These are phyloP conservation scores for Gigaspora rosea DNA, from an alignment of 192 early-diverging fungal species.

Conservation along the genomic window DNA sequence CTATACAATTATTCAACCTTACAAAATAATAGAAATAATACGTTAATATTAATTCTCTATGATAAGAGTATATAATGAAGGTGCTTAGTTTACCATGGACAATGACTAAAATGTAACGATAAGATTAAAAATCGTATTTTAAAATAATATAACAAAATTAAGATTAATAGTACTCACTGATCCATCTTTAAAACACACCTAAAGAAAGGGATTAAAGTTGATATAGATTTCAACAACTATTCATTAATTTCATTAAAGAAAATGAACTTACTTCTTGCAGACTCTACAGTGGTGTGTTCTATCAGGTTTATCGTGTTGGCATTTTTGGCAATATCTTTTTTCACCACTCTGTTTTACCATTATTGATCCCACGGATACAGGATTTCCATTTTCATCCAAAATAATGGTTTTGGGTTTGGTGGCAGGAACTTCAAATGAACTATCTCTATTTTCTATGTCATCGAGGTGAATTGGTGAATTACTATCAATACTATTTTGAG, in stretches of 20 bases:
- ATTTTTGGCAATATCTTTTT: slow-evolving; percentile 50
- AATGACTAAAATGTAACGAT: slow-evolving; percentile 35
- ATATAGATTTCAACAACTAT: too few species aligned
- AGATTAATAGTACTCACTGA: slow-evolving; percentile 36
- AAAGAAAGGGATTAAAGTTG: too few species aligned
- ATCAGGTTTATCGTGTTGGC: slow-evolving; percentile 45
- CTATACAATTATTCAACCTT: slow-evolving; percentile 49
- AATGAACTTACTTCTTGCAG: slow-evolving; percentile 19
- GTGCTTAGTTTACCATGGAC: slow-evolving; percentile 36
- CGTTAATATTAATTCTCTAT: too few species aligned
- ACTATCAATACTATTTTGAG: too few species aligned
- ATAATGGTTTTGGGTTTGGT: neutral
- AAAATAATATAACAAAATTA: neutral
- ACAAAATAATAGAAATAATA: neutral
- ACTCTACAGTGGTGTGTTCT: slow-evolving; percentile 46
- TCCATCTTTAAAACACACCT: slow-evolving; percentile 51
- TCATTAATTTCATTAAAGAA: neutral
- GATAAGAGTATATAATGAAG: neutral
- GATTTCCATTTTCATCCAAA: neutral
- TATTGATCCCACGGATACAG: neutral
- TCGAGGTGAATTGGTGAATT: neutral
- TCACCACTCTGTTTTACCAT: slow-evolving; percentile 48
- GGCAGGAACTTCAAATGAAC: neutral
- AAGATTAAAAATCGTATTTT: neutral
- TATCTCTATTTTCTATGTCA: neutral